These are phyloP conservation scores for Sporothrix globosa DNA, from an alignment of 2,329 filamentous ascomycete genomes.

Conservation along the genomic window DNA sequence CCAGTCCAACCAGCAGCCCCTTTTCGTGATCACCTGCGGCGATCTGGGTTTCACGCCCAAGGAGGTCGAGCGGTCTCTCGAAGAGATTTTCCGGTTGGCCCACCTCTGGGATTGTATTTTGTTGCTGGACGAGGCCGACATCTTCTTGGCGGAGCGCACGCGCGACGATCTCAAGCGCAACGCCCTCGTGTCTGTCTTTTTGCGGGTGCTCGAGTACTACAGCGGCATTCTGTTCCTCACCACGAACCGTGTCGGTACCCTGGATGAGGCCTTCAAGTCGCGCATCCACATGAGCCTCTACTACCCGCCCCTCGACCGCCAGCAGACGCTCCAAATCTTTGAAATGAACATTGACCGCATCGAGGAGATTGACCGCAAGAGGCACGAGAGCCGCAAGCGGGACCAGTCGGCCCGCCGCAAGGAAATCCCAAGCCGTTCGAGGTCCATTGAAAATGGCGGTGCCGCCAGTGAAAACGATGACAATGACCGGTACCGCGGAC, in stretches of 20 bases:
- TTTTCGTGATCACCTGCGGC: constrained; percentile 56
- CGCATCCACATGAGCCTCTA: constrained; percentile 52
- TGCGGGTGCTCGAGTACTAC: constrained; percentile 54
- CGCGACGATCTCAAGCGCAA: constrained; percentile 41
- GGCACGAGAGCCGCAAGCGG: not conserved
- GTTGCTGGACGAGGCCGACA: constrained; percentile 40
- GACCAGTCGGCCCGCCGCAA: not conserved
- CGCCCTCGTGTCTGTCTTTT: constrained; percentile 49
- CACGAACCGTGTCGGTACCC: constrained; percentile 53
- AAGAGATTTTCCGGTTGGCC: constrained; percentile 37
- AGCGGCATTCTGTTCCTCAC: constrained; percentile 54
- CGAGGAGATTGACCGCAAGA: constrained; percentile 30
- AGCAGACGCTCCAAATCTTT: constrained; percentile 35
- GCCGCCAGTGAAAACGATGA: not conserved
- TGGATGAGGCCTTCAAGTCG: constrained; percentile 56
- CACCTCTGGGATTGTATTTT: constrained; percentile 38
- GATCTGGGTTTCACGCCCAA: constrained; percentile 50
- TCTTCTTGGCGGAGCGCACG: constrained; percentile 37
- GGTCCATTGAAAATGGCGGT: not conserved
- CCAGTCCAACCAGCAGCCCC: constrained; percentile 48
- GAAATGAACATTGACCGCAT: constrained; percentile 35
- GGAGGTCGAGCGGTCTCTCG: constrained; percentile 41
- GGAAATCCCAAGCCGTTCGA: not conserved
- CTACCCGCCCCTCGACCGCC: constrained; percentile 41
- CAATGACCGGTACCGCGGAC: not conserved